Base-by-base conservation (phyloP, 495 filamentous ascomycete species). In the Glarea lozoyensis region DNA sequence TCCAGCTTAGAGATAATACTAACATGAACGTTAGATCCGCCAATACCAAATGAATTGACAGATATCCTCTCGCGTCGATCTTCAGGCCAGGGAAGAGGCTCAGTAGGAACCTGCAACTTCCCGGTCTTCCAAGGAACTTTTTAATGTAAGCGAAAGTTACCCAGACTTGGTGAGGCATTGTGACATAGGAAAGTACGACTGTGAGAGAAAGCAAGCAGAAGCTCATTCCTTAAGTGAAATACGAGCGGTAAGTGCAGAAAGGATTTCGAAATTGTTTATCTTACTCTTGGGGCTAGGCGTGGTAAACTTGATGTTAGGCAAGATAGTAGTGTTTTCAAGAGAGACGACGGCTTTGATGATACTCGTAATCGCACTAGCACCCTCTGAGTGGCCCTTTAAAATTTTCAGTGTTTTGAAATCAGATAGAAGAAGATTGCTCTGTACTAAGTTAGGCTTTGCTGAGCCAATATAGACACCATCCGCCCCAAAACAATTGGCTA, bases 291-390 rank as follows among this genome's bases (percentile, higher is more conserved):
- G 53, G 25, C 60, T 62, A 1, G 50, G 24, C 15, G 57, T 52
- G 10, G 55, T 52, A 20, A 59, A 67, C 20, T 65, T 59, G 38
- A 54, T 57, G 30, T 66, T 67, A 10, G 69, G 64, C 18, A 63
- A 47, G 45, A 73, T 61, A 52, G 66, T 64, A 13, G 66, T 67
- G 48, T 69, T 68, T 42, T 81, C 73, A 22, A 81, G 56, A 61
- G 72, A 72, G 25, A 78, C 39, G n/a, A 64, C 57, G 0, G 67
- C 64, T 45, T 81, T 81, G 32, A 81, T 71, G 10, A 81, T 46
- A 9, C 69, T 71, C 0, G 72, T 62, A 17, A 81, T 61, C 13
- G 75, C 77, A 37, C 68, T 70, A 9, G 69, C 66, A 10, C 67
- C 70, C 50, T 80, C 77, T 2, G 69, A 47, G 49, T 81, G 77